phyloP scores from a whole-genome alignment of 164 flowering plant genomes.

The Magnolia sinica region DNA sequence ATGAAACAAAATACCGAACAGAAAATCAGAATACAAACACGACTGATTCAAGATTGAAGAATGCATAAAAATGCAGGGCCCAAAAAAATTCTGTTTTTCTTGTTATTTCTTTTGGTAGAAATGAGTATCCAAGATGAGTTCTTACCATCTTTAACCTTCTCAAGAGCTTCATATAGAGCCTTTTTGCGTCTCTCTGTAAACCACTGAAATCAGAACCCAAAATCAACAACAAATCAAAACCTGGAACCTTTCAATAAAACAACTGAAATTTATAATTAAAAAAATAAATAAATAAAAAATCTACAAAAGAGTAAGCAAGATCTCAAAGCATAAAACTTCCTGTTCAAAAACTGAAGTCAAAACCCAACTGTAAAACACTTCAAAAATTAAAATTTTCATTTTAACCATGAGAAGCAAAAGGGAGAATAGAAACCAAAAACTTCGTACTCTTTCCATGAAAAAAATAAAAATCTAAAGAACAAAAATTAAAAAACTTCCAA shows the following conservation, averaged over 20 bases:
- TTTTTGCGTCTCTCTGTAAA: constrained; percentile 59
- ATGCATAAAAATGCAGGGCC: neutral
- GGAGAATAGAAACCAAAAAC: neutral
- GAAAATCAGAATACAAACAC: constrained; percentile 2
- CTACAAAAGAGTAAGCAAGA: too few species aligned
- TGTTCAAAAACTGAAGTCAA: neutral
- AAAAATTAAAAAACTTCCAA: neutral
- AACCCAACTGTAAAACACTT: too few species aligned
- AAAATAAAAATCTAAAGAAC: neutral
- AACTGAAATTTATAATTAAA: neutral
- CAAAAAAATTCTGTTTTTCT: neutral
- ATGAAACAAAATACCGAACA: neutral
- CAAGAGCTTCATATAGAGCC: constrained; percentile 80
- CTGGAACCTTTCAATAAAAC: neutral
- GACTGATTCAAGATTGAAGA: neutral
- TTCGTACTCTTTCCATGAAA: neutral
- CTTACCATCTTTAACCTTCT: constrained; percentile 89
- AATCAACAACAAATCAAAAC: neutral
- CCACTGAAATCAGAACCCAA: constrained; percentile 43
- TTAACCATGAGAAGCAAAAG: too few species aligned
- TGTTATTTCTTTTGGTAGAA: neutral
- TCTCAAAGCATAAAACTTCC: neutral
- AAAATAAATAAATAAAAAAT: too few species aligned
- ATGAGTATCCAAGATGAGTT: neutral
- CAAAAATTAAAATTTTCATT: too few species aligned